phyloP scores from a whole-genome alignment of 768 basidiomycete genomes.

The Psilocybe azurescens region DNA sequence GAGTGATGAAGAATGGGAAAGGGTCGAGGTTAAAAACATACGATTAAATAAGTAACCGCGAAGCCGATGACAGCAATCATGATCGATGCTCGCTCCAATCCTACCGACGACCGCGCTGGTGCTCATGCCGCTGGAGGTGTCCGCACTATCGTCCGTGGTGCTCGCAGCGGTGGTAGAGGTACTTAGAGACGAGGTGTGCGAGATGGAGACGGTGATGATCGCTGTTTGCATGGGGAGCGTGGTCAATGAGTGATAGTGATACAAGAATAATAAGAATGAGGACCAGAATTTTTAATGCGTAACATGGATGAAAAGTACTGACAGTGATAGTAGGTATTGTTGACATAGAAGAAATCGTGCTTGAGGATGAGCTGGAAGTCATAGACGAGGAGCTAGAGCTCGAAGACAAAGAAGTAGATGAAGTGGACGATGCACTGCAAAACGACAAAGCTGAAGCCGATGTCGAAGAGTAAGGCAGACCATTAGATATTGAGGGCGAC shows the following conservation, averaged over 20 bases:
- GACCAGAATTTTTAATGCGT: too few relatives aligned
- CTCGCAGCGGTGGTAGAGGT: neutral
- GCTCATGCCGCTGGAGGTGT: constrained; percentile 21
- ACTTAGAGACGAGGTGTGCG: neutral
- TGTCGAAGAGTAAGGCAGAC: neutral
- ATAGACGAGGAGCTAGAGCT: neutral
- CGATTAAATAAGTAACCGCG: constrained; percentile 51
- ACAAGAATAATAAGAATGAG: too few relatives aligned
- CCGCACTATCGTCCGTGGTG: neutral
- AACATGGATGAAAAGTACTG: neutral
- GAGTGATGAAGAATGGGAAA: too few relatives aligned
- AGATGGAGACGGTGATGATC: neutral
- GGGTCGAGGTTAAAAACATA: constrained; percentile 28
- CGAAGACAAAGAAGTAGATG: neutral
- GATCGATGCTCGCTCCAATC: constrained; percentile 49
- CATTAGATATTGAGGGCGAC: neutral
- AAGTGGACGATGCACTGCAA: neutral
- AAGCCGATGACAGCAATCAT: constrained; percentile 47
- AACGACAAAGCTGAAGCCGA: neutral
- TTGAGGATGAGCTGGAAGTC: neutral
- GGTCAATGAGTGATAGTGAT: neutral
- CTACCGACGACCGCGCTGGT: constrained; percentile 37
- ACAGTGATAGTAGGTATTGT: neutral
- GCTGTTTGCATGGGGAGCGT: neutral
- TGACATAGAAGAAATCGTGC: neutral